These are phyloP conservation scores for Neurospora sp. DNA, from an alignment of 495 filamentous ascomycete genomes.

Conservation along the genomic window DNA sequence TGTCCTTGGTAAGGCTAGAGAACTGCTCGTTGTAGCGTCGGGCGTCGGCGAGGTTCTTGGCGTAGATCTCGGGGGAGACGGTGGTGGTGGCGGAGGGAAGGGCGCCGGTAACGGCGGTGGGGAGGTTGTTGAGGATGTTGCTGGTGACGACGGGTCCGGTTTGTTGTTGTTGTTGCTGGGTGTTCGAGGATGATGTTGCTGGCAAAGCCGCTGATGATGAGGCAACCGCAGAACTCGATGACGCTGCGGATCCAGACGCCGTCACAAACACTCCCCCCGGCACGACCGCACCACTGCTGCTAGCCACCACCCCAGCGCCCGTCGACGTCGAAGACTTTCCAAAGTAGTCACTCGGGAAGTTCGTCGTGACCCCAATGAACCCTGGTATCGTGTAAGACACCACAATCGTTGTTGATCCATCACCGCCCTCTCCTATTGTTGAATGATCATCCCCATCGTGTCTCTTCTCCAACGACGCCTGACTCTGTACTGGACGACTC, in stretches of 20 bases:
- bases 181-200: not conserved
- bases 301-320: not conserved
- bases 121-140: slow-evolving; percentile 19
- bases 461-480: not conserved
- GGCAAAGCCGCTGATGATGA: not conserved
- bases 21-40: slow-evolving; percentile 29
- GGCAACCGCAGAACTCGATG: no score
- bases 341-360: not conserved
- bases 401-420: not conserved
- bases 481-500: not conserved
- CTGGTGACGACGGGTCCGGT: slow-evolving; percentile 11
- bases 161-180: not conserved
- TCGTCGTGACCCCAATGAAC: not conserved
- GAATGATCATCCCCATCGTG: not conserved
- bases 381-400: not conserved
- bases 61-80: slow-evolving; percentile 24
- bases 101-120: slow-evolving; percentile 25
- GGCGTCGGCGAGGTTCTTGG: slow-evolving; percentile 27
- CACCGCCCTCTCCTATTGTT: not conserved
- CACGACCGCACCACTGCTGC: not conserved
- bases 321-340: not conserved
- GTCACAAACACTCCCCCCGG: not conserved
- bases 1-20: slow-evolving; percentile 24
- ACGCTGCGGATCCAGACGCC: not conserved
- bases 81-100: slow-evolving; percentile 23